Percentiles rank a stretch among this genome's conserved stretches.
Evolutionary conservation across 495 filamentous ascomycete genomes (phyloP).

Genomic region (Penicillium herquei): DNA sequence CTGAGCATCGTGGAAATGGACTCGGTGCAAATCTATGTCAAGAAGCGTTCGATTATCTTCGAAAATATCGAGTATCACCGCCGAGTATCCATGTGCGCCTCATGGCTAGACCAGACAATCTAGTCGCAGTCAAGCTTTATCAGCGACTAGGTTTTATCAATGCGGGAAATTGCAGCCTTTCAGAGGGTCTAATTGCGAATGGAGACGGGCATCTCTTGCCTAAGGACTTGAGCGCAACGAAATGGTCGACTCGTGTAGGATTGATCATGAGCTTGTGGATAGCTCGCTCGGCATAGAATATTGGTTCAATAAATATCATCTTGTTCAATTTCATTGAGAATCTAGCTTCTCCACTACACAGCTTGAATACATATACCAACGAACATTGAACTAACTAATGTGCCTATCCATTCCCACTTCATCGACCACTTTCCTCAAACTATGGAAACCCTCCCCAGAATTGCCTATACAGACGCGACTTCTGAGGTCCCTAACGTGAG

Average conservation of each 20-base stretch:
- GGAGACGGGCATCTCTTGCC: constrained; percentile 31
- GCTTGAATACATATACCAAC: too few relatives aligned
- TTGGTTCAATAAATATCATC: too few relatives aligned
- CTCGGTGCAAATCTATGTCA: constrained; percentile 32
- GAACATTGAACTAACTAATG: too few relatives aligned
- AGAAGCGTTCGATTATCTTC: constrained; percentile 24
- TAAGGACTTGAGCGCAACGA: constrained; percentile 19
- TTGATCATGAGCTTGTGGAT: constrained; percentile 14
- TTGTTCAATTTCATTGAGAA: too few relatives aligned
- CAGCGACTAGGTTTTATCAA: constrained; percentile 25
- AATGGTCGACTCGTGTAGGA: constrained; percentile 21
- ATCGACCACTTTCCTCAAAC: too few relatives aligned
- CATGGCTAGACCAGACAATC: constrained; percentile 30
- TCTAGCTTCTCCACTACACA: too few relatives aligned
- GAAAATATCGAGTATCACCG: constrained; percentile 11
- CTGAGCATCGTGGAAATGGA: constrained; percentile 29
- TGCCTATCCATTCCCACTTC: too few relatives aligned
- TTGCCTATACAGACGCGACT: too few relatives aligned
- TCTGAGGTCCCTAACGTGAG: too few relatives aligned
- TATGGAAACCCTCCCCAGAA: too few relatives aligned
- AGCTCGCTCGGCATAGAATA: neutral
- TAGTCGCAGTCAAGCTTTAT: constrained; percentile 29
- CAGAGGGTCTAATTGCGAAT: constrained; percentile 31
- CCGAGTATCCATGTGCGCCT: constrained; percentile 21
- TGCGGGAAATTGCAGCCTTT: constrained; percentile 26